Evolutionary conservation across 352 stramenopile species (phyloP), one percentile per base, ranked within the genome.

Genomic region (Pythium volutum): DNA sequence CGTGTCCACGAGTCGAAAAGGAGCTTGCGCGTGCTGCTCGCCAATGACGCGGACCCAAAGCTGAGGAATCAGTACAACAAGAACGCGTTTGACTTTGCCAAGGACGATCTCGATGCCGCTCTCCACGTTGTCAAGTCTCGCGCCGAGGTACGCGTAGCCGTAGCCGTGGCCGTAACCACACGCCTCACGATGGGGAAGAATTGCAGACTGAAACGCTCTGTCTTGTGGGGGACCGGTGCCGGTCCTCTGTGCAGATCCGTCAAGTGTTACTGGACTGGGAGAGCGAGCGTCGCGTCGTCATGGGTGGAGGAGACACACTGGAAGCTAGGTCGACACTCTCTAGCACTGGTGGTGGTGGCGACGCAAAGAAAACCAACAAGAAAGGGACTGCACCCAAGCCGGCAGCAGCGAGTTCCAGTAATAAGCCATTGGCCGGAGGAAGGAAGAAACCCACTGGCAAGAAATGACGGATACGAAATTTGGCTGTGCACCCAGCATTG

Each of bases 31-130:
- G 27, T 95, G 20, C 55, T 97, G 22, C 71, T 97, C 11, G 73
- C 91, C 20, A 75, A 95, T 43, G 87, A 87, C 18, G 86, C 72
- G 0, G 82, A 97, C 47, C 89, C 89, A 9, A 85, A 70, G 31
- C 69, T 96, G 5, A 94, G 93, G 59, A 96, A 95, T 33, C 81
- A 89, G 52, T 96, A 96, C 76, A 94, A 95, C 68, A 96, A 96
- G 59, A 93, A 82, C 47, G 86, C 87, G 0, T 96, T 89, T 43
- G 89, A 96, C 61, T 83, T 96, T 33, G 89, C 89, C 3, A 88
- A 96, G 58, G 89, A 97, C 50, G 84, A 96, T 22, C 55, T 96
- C 18, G 89, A 97, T 45, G 87, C 88, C 3, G 88, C 87, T 6
- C 68, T 82, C 12, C 91, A 91, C 51, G 75, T 97, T 3, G 75